phyloP scores from a whole-genome alignment of 306 rosid species.

The Dryas octopetala region DNA sequence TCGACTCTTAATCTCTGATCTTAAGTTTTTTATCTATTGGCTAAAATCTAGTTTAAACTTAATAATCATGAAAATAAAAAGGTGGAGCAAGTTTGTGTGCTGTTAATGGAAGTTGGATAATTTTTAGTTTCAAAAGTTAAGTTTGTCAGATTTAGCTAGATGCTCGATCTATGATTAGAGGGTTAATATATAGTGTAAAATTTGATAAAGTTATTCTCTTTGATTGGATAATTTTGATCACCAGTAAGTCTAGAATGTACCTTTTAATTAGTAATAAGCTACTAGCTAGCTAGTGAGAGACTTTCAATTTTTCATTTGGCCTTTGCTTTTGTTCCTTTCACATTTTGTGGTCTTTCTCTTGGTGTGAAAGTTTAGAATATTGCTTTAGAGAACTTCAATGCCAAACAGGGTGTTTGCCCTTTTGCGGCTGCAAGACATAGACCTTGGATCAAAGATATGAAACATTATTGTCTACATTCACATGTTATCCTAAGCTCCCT shows the following conservation, averaged over 20 bases:
- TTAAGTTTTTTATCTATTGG: too few relatives aligned
- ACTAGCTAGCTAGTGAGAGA: neutral
- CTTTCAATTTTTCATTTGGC: neutral
- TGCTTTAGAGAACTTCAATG: neutral
- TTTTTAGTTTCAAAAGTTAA: neutral
- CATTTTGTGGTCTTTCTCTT: constrained; percentile 1
- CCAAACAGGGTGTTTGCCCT: constrained; percentile 8
- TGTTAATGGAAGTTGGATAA: neutral
- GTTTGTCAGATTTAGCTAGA: neutral
- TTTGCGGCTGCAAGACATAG: constrained; percentile 5
- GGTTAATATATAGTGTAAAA: neutral
- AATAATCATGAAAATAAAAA: too few relatives aligned
- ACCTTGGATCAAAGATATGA: neutral
- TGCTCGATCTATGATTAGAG: neutral
- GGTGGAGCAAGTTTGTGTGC: too few relatives aligned
- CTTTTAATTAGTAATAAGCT: neutral
- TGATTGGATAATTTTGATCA: too few relatives aligned
- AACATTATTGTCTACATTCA: constrained; percentile 8
- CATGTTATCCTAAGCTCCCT: constrained; percentile 4
- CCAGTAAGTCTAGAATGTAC: neutral
- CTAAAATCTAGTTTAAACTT: too few relatives aligned
- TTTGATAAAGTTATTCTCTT: neutral
- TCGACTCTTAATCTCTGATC: too few relatives aligned
- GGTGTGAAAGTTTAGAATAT: constrained; percentile 3
- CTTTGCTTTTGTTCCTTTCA: constrained; percentile 6